Evolutionary conservation across 2,329 filamentous ascomycete genomes (phyloP), one percentile per base, ranked within the genome.

Genomic region (Colletotrichum phormii): DNA sequence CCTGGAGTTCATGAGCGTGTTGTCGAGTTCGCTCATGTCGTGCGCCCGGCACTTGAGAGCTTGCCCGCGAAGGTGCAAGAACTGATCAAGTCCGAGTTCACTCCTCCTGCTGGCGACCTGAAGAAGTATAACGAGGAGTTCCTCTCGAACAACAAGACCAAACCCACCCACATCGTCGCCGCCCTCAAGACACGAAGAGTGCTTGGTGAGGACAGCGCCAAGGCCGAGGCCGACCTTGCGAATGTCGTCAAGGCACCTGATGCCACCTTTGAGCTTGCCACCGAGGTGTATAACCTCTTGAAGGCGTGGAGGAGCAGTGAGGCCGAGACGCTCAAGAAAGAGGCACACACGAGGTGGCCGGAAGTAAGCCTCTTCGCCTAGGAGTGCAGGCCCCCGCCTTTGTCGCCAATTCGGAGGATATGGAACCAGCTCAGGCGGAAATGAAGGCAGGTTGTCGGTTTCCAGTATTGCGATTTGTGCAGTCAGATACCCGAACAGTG

Each of bases 1-100:
- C 89, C 94, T 12, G 90, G 88, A 75, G 88, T 96, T n/a, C 92
- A 95, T 79, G 90, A 95, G 78, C 94, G 97, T 80, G 86, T 89
- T 35, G 85, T 92, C 55, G 89, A 90, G 70, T 92, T 98, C 84
- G 91, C 90, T 75, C 87, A 91, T 76, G 86, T 89, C 42, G 82
- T 93, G 62, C 87, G 88, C 75, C 83, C 84, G 5, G 87, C 89
- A 55, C 81, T 87, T 22, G 88, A 87, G 60, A 88, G 91, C n/a
- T 85, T 95, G 24, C 84, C 91, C 0, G 81, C 89, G 26, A 89
- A 94, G 81, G 89, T 93, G 24, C 86, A 89, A 62, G 90, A 95
- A 75, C 89, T 94, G 59, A 84, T 98, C 76, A 91, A 92, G 73
- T 83, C 89, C 2, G 91, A 92, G 75, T 94, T 95, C 76, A 89